Evolutionary conservation across 106 monocot genomes (phyloP), one percentile per base, ranked within the genome.

Genomic region (Dendrobium huoshanense): DNA sequence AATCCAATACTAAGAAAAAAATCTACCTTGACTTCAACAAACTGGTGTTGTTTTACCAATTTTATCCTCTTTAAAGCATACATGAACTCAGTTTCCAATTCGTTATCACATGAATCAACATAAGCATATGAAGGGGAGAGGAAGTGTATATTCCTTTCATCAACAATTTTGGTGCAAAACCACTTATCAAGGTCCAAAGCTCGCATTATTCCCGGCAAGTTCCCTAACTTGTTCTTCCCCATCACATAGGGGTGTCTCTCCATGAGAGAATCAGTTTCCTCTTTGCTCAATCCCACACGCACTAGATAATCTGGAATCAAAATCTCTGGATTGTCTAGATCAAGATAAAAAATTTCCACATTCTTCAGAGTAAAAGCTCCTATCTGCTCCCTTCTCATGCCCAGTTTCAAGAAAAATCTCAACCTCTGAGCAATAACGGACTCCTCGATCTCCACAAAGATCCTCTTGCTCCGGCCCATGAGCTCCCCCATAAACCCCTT

Each of bases 1-100:
- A 94, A 94, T 51, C 96, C 96, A 61, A 97, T 89, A 27, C 85
- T 80, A 11, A 85, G 90, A 64, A 97, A 82, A 77, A 97, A 94
- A 8, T 94, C 92, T 76, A 97, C 45, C 81, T 92, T 94, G 4
- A 73, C 67, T 58, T 77, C 77, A 41, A 94, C 19, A 76, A 67
- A 56, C 41, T 74, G n/a, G 4, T 47, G 43, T 77, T 77, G 85
- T 41, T 75, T 87, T 1, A 56, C 55, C 7, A 78, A 31, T 70
- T 75, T 86, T 9, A 85, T 45, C 78, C 73, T 80, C 5, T 82
- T 73, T 47, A 97, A 33, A 61, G 79, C 86, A n/a, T 84, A 73
- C 41, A 81, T 19, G 75, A 90, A 94, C 20, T 80, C 85, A 9
- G 51, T 51, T 74, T 97, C 96, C 4, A 82, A 22, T 47, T 75